Percentiles rank a stretch among this genome's conserved stretches.
Conservation (phyloP, 495 filamentous ascomycete genomes). For the Rusavskia elegans region DNA sequence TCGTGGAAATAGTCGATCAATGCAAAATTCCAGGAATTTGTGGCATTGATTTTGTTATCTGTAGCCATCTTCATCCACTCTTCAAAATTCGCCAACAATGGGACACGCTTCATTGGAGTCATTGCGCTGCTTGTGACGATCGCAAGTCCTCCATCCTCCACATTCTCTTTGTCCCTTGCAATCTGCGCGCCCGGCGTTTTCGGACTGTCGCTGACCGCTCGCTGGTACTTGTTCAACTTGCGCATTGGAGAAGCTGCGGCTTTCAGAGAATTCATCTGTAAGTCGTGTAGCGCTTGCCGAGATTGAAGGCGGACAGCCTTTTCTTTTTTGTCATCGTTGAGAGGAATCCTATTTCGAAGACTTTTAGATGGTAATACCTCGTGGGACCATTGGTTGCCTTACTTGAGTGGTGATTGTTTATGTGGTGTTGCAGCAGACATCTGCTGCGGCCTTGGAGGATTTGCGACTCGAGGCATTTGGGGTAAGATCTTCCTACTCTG, state of each 20-base stretch:
- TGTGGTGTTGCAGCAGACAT: slow-evolving; percentile 39
- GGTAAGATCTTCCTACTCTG: background rate
- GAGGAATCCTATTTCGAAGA: slow-evolving; percentile 46
- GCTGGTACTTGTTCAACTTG: slow-evolving; percentile 46
- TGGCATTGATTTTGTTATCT: slow-evolving; percentile 99
- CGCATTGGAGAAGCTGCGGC: slow-evolving; percentile 80
- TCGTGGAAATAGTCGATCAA: slow-evolving; percentile 99
- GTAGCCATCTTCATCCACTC: slow-evolving; percentile 99
- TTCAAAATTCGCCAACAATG: slow-evolving; percentile 93
- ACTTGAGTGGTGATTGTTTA: slow-evolving; percentile 59
- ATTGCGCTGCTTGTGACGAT: slow-evolving; percentile 52
- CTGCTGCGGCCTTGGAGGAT: slow-evolving; percentile 33
- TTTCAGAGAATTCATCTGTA: slow-evolving; percentile 81
- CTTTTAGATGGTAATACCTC: background rate
- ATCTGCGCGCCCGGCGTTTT: slow-evolving; percentile 39
- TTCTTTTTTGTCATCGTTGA: slow-evolving; percentile 90
- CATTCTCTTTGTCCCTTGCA: slow-evolving; percentile 39
- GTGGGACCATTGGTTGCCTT: slow-evolving; percentile 14
- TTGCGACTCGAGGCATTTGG: slow-evolving; percentile 62
- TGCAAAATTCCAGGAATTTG: slow-evolving; percentile 98
- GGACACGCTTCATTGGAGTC: slow-evolving; percentile 92
- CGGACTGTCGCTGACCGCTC: slow-evolving; percentile 49
- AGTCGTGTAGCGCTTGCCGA: slow-evolving; percentile 73
- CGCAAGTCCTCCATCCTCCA: slow-evolving; percentile 42
- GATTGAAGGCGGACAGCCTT: slow-evolving; percentile 80